These are phyloP conservation scores for Lactarius pseudohatsudake DNA, from an alignment of 768 basidiomycete genomes.

Conservation along the genomic window DNA sequence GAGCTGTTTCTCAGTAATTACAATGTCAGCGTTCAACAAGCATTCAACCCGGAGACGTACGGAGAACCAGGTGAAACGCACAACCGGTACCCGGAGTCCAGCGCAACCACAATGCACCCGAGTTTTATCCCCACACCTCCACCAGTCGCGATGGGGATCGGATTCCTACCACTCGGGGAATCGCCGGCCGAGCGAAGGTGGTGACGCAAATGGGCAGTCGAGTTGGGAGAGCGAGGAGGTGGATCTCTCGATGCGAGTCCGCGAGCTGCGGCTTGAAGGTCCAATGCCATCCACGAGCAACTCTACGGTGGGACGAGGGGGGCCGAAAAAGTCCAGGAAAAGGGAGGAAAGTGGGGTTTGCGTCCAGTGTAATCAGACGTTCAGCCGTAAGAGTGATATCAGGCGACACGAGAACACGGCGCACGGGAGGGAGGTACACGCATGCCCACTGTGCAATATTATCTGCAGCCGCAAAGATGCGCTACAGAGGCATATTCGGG, in stretches of 20 bases:
- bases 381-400: slow-evolving; percentile 22
- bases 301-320: neutral
- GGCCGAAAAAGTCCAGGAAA: slow-evolving; percentile 3
- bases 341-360: slow-evolving; percentile 21
- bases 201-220: neutral
- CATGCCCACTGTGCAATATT: slow-evolving; percentile 12
- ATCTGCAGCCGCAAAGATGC: slow-evolving; percentile 22
- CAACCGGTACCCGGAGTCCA: neutral
- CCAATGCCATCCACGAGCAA: neutral
- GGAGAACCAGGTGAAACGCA: neutral
- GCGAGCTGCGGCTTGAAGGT: neutral
- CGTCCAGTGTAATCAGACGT: slow-evolving; percentile 12
- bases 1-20: neutral
- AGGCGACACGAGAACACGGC: slow-evolving; percentile 20
- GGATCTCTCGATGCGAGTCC: neutral
- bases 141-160: neutral
- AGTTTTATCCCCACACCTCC: neutral
- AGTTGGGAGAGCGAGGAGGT: neutral
- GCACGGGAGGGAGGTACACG: slow-evolving; percentile 11
- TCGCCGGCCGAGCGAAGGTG: neutral
- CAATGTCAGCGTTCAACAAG: neutral
- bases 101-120: neutral
- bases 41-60: neutral
- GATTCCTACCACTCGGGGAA: neutral
- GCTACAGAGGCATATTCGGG: slow-evolving; percentile 18